Conservation (phyloP, 2,329 filamentous ascomycete species). For the Achaetomium macrosporum region DNA sequence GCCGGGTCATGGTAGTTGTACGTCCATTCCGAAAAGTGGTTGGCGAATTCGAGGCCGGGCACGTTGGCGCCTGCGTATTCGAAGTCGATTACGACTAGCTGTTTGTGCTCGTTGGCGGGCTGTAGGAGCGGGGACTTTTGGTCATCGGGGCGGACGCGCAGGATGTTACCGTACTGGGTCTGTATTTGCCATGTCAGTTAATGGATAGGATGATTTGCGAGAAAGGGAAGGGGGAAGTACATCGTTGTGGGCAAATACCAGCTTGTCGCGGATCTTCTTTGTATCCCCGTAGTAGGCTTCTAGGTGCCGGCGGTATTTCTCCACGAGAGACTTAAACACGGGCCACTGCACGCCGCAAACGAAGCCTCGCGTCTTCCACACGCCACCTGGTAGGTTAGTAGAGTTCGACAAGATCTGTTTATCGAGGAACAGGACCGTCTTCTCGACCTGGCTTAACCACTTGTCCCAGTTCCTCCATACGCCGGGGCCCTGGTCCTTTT, state of each 20-base stretch:
- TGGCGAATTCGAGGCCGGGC: conserved; percentile 85
- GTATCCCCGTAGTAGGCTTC: conserved; percentile 62
- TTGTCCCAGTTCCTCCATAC: conserved; percentile 94
- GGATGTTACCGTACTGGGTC: conserved; percentile 98
- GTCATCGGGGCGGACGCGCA: conserved; percentile 62
- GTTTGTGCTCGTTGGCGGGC: conserved; percentile 90
- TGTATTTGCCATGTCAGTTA: conserved; percentile 32
- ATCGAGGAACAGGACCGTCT: conserved; percentile 52
- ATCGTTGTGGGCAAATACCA: conserved; percentile 98
- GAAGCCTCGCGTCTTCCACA: conserved; percentile 66
- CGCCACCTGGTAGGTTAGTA: conserved; percentile 30
- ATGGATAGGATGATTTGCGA: not conserved
- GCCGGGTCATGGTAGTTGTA: conserved; percentile 87
- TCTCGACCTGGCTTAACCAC: conserved; percentile 66
- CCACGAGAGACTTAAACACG: conserved; percentile 66
- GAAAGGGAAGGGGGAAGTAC: conserved; percentile 45
- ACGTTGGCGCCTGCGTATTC: conserved; percentile 92
- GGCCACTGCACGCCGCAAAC: conserved; percentile 83
- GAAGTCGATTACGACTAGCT: conserved; percentile 95
- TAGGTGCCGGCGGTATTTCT: conserved; percentile 73
- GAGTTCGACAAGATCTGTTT: conserved; percentile 47
- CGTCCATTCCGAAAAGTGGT: conserved; percentile 97
- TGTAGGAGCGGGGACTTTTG: conserved; percentile 81
- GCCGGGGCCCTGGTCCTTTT: conserved; percentile 71
- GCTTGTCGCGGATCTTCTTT: conserved; percentile 60